Conservation (phyloP, 2,329 filamentous ascomycete genomes). For the Penicillium sp. region DNA sequence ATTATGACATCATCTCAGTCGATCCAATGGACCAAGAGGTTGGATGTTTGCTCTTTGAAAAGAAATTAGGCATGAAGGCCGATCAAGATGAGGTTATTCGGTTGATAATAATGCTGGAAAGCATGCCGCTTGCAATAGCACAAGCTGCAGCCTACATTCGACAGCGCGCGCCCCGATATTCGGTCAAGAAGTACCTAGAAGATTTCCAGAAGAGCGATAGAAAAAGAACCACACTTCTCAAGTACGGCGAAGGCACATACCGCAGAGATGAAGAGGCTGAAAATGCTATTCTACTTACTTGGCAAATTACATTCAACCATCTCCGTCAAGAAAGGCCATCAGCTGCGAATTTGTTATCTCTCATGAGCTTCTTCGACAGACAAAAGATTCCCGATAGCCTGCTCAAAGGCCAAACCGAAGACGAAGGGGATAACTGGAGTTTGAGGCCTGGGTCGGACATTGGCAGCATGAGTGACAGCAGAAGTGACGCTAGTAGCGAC, state of each 20-base stretch:
- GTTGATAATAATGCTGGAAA: constrained; percentile 9
- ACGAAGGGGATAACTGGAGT: neutral
- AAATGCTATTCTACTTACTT: constrained; percentile 31
- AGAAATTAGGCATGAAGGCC: constrained; percentile 24
- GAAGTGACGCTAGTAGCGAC: neutral
- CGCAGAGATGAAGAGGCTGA: constrained; percentile 23
- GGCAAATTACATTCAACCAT: constrained; percentile 37
- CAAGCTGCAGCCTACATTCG: constrained; percentile 35
- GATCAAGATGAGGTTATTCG: neutral
- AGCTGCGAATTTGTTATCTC: constrained; percentile 28
- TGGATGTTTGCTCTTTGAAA: constrained; percentile 29
- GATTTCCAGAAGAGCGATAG: constrained; percentile 37
- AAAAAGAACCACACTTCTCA: constrained; percentile 27
- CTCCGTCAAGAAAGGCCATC: constrained; percentile 22
- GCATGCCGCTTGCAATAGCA: constrained; percentile 33
- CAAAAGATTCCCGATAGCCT: constrained; percentile 20
- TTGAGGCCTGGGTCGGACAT: neutral
- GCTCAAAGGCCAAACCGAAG: neutral
- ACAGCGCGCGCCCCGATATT: neutral
- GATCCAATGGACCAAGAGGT: constrained; percentile 29
- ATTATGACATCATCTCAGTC: constrained; percentile 16
- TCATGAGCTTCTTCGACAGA: constrained; percentile 33
- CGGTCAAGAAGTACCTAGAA: constrained; percentile 16
- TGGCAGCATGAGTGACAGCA: neutral
- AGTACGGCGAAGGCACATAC: constrained; percentile 26